Base-by-base conservation (phyloP, 768 basidiomycete genomes). In the Lentinus tigrinus region DNA sequence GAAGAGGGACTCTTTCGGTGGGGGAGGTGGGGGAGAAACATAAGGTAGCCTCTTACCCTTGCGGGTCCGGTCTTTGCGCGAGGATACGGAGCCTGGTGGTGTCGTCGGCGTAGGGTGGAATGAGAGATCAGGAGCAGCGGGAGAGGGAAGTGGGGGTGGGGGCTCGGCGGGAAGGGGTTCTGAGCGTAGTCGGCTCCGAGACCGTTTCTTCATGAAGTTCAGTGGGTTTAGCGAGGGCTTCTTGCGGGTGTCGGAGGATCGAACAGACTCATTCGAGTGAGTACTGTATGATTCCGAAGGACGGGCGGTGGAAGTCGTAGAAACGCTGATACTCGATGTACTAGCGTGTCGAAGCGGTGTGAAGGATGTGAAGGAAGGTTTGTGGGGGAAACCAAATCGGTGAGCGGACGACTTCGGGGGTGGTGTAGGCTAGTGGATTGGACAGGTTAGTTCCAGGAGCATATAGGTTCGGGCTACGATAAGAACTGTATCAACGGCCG, bases 221-320 rank as follows among this genome's bases (percentile, higher is more conserved):
- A 52, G 72, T 40, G 83, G 70, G 28, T 67, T 67, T 42, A 83
- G 68, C 16, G 80, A 81, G 9, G 79, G 74, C 69, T 81, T 85
- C 69, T 77, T 85, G 50, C 79, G 79, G 8, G 76, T 66, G 52
- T 78, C 75, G 56, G 67, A 44, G 63, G 67, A 40, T 58, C 64
- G 56, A 70, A 70, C 38, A 6, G 58, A 31, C 36, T 65, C 61
- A 13, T 36, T 64, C 59, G n/a, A 73, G 58, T 61, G 52, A 60
- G 72, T 39, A 51, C 61, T 60, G 56, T 52, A n/a, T 31, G 60
- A 54, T 53, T 72, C 56, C 53, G 68, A 37, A 24, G 57, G 49
- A 40, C 62, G 62, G 26, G 61, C 65, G 54, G 61, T 59, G 61
- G 54, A 50, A 27, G 62, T 55, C 38, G 64, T 38, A n/a, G 60